Evolutionary conservation across 495 filamentous ascomycete species (phyloP), one percentile per base, ranked within the genome.

Genomic region (Chaetomidium leptoderma): DNA sequence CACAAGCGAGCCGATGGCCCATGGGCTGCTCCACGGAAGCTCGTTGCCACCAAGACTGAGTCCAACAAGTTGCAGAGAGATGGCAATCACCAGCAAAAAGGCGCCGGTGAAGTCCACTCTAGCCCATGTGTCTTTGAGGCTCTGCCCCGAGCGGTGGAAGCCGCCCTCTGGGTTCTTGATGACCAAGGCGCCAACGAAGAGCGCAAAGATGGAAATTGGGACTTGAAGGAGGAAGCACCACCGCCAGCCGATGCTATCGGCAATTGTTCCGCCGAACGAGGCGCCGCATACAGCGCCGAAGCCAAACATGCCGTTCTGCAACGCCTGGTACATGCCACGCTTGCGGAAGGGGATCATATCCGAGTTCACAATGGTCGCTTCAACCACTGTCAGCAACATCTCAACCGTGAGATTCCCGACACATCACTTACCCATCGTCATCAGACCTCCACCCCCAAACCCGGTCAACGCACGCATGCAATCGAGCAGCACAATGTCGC

Each of bases 291-390:
- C 72, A 4, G 75, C 70, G 0, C 78, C 78, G 47, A 86, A 85
- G 0, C 83, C 84, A 62, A 82, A 78, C 19, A 84, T 73, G 13
- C 74, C 82, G 45, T 87, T 87, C 60, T 85, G 83, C 23, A 81
- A 63, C 0, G 81, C 83, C 54, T 87, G 83, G 58, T 85, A 86
- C 80, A 86, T 86, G 1, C 83, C 83, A 11, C 83, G 72, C 26
- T 75, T 76, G n/a, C 77, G 71, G 61, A 85, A 83, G 0, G 83
- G 83, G 36, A 87, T 85, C 63, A 87, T 78, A 62, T 86, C 83
- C 2, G 81, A 84, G 60, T 86, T 86, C 52, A 87, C 77, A 48
- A 86, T 84, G 0, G 84, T 86, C 1, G 83, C 82, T 81, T 51
- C 56, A 6, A 27, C 9, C 5, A 6, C n/a, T 29, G 58, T 58